Base-by-base conservation (phyloP, 495 filamentous ascomycete genomes). In the Penicillium angulare region DNA sequence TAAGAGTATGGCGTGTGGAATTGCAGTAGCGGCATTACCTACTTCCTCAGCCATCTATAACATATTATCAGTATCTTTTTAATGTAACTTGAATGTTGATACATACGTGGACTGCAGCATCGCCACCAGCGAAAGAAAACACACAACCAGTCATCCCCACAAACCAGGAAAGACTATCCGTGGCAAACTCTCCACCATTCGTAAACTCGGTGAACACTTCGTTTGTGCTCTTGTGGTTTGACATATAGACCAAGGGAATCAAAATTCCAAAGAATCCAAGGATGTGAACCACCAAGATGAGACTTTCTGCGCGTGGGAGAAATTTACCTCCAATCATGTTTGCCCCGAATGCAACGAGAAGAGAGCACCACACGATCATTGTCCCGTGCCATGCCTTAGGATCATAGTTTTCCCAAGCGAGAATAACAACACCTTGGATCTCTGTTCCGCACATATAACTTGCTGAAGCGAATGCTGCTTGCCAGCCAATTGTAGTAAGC, bases 181-280 rank as follows among this genome's bases (percentile, higher is more conserved):
- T 69, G 7, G 57, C 36, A 64, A 72, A 77, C 0, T 50, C 55
- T 16, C 72, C 72, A 0, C 50, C 46, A 38, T 77, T 73, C 9
- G 50, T 27, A 33, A 75, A 73, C 5, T 58, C 52, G 5, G 57
- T 57, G 24, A 73, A 73, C 12, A 73, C 70, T 46, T 57, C 49
- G 7, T 51, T 40, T 0, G 59, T 52, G 34, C 48, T 36, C n/a
- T 43, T 50, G 36, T 65, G 57, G 31, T 63, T 50, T 9, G 65
- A 60, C 41, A 56, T 61, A 32, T 62, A 52, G 15, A 42, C 32
- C 1, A 65, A 33, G 13, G 73, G 67, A 36, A 80, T 75, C 5
- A 80, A 48, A 43, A 81, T 65, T 8, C 63, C 71, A 45, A 80
- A 77, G 52, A 79, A 74, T 15, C 72, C 73, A 8, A 68, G 20